These are phyloP conservation scores for Penicillium daleae DNA, from an alignment of 495 filamentous ascomycete genomes.

Conservation along the genomic window DNA sequence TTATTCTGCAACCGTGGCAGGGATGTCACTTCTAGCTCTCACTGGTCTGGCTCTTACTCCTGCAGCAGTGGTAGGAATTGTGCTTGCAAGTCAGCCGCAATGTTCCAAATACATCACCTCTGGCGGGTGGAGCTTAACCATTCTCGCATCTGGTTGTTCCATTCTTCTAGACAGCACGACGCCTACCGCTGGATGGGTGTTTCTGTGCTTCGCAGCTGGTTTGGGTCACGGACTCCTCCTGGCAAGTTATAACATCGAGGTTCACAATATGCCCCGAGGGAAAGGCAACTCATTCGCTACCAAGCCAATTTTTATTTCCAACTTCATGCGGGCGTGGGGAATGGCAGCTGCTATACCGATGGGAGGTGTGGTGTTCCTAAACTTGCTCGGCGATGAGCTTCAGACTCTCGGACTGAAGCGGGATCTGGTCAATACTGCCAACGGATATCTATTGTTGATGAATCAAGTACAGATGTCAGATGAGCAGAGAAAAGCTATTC, in stretches of 20 bases:
- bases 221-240: constrained; percentile 60
- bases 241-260: constrained; percentile 50
- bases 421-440: constrained; percentile 24
- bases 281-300: constrained; percentile 19
- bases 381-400: constrained; percentile 33
- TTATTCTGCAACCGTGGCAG: constrained; percentile 55
- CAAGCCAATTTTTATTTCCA: constrained; percentile 53
- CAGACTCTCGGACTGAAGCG: constrained; percentile 15
- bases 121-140: constrained; percentile 56
- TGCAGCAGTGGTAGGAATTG: constrained; percentile 51
- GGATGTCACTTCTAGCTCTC: constrained; percentile 58
- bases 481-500: constrained; percentile 22
- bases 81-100: constrained; percentile 47
- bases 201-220: constrained; percentile 56
- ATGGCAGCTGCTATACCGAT: constrained; percentile 67
- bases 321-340: constrained; percentile 62
- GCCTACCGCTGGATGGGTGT: constrained; percentile 49
- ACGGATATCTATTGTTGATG: constrained; percentile 32
- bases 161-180: constrained; percentile 53
- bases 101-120: constrained; percentile 58
- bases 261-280: constrained; percentile 40
- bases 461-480: constrained; percentile 25
- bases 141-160: constrained; percentile 52
- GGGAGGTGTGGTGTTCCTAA: constrained; percentile 63
- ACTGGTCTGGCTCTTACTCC: constrained; percentile 49